Conservation (phyloP, 2,329 filamentous ascomycete species). For the Orbilia ellipsospora region DNA sequence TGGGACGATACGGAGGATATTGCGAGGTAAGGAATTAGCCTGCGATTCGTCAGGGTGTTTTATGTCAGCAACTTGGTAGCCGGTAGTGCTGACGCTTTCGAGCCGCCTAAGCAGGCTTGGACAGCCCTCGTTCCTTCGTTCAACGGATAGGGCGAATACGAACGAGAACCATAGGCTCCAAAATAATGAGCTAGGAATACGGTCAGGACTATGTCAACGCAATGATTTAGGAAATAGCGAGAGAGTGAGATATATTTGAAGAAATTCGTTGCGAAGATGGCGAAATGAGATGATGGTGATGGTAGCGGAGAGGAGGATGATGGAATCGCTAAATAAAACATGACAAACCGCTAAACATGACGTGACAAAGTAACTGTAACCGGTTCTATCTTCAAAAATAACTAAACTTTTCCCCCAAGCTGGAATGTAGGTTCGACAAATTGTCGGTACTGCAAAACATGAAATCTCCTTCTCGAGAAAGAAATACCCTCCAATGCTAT, state of each 20-base stretch:
- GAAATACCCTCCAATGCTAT: not conserved
- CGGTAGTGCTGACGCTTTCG: no score
- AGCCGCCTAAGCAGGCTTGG: no score
- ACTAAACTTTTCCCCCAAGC: not conserved
- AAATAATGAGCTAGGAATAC: no score
- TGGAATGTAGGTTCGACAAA: not conserved
- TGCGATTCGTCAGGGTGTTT: no score
- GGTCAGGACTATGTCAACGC: no score
- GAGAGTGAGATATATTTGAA: not conserved
- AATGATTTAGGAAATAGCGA: not conserved
- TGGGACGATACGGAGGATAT: no score
- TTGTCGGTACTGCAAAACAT: not conserved
- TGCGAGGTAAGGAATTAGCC: no score
- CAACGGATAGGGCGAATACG: no score
- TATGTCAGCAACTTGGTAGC: no score
- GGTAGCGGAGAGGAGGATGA: not conserved
- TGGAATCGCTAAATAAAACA: slow-evolving; percentile 24
- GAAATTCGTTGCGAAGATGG: not conserved
- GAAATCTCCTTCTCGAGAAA: not conserved
- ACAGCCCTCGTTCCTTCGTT: no score
- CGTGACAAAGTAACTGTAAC: not conserved
- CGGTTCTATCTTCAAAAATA: not conserved
- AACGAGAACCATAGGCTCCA: no score
- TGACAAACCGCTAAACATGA: slow-evolving; percentile 30
- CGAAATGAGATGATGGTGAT: no score